Base-by-base conservation (phyloP, 129 eudicot genomes). In the Dittrichia graveolens region DNA sequence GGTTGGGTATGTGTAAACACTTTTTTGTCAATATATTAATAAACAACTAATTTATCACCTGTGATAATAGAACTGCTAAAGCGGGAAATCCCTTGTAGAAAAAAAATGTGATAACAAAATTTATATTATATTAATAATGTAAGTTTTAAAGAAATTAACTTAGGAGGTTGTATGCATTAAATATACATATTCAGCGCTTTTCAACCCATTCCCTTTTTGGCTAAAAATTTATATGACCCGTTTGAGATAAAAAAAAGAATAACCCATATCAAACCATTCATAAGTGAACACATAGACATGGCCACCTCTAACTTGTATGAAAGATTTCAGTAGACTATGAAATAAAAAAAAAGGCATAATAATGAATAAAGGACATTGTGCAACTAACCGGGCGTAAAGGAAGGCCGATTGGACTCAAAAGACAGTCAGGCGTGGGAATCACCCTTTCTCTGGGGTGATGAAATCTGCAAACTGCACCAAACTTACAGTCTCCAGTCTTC, bases 401-500 rank as follows among this genome's bases (percentile, higher is more conserved):
- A 82, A 94, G 91, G 74, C 99, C 99, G 16, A 94, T 80, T 14
- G 91, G 86, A 82, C 99, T 94, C 84, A 94, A 64, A 67, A 70
- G 73, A 77, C 99, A 94, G 78, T 94, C 97, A 5, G 99, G 99
- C 63, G 82, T 67, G 15, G 97, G 97, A 83, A 88, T 67, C 39
- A 81, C 76, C 69, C 97, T 88, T 79, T 94, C 97, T 66, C 88
- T 84, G 3, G 99, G 99, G 74, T 94, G 99, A 78, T 94, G 99
- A 79, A 90, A 94, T 68, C 91, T 85, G 61, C 99, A 94, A 64
- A 90, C 96, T 39, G 96, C 93, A 77, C 99, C 99, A 79, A 90
- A 94, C 71, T 94, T 94, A 75, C 99, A 94, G 85, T 94, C 99
- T 65, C 99, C 99, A n/a, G 99, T 94, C 78, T 94, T 94, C 88